Evolutionary conservation across 2,329 filamentous ascomycete genomes (phyloP).

Genomic region (Aspergillus texensis): DNA sequence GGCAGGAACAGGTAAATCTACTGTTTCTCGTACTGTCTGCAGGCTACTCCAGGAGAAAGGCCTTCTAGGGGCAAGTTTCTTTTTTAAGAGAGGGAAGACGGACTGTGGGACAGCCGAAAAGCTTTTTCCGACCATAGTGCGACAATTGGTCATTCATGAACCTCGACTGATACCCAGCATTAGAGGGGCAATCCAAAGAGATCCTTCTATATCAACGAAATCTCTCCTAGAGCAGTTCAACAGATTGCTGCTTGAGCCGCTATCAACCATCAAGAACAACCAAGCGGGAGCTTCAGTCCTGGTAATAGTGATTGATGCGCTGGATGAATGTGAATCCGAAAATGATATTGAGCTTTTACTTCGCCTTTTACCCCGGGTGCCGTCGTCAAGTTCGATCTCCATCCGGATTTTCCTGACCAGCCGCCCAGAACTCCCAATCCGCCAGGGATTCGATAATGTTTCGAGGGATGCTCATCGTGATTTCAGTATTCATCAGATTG

Average conservation of each 20-base stretch:
- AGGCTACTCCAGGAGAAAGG: conserved; percentile 17
- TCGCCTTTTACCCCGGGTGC: background rate
- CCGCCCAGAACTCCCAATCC: conserved; percentile 28
- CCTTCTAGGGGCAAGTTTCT: conserved; percentile 45
- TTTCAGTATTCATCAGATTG: conserved; percentile 25
- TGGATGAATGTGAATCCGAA: background rate
- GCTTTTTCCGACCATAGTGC: conserved; percentile 41
- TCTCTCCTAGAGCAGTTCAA: conserved; percentile 29
- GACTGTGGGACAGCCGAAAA: conserved; percentile 38
- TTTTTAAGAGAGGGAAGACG: conserved; percentile 48
- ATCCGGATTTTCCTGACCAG: too few species aligned
- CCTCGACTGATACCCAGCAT: conserved; percentile 28
- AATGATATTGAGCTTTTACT: too few species aligned
- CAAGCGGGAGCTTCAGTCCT: background rate
- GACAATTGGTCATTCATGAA: conserved; percentile 32
- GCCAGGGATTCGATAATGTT: conserved; percentile 23
- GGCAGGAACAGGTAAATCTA: conserved; percentile 34
- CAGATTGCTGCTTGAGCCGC: conserved; percentile 27
- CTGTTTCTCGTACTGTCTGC: conserved; percentile 37
- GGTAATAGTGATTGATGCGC: conserved; percentile 8
- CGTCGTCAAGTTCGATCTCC: too few species aligned
- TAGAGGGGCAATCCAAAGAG: conserved; percentile 22
- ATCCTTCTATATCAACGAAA: conserved; percentile 27
- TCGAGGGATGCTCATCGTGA: conserved; percentile 20
- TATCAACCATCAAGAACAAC: conserved; percentile 11